Conservation (phyloP, 768 basidiomycete species). For the Kwoniella europaea region DNA sequence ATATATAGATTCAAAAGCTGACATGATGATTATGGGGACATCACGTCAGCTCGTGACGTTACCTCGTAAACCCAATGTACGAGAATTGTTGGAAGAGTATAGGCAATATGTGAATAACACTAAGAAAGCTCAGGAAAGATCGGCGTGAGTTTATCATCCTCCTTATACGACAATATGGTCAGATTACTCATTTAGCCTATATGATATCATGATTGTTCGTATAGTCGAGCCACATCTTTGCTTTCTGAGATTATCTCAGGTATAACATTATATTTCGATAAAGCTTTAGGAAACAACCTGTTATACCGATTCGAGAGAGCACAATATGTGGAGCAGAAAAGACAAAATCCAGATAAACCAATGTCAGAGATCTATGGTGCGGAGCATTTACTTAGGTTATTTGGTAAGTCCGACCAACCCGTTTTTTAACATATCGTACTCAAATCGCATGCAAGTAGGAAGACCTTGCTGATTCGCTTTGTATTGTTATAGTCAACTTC, state of each 20-base stretch:
- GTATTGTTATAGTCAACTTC: slow-evolving; percentile 70
- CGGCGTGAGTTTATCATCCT: slow-evolving; percentile 37
- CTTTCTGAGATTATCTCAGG: slow-evolving; percentile 83
- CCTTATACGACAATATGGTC: not conserved
- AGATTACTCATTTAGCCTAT: not conserved
- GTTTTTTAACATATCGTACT: not conserved
- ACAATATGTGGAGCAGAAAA: slow-evolving; percentile 82
- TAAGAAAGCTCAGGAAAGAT: slow-evolving; percentile 46
- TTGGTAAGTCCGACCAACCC: slow-evolving; percentile 68
- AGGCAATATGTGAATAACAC: slow-evolving; percentile 62
- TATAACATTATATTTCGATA: slow-evolving; percentile 89
- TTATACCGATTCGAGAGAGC: slow-evolving; percentile 94
- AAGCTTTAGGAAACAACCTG: slow-evolving; percentile 78
- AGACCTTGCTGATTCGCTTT: not conserved
- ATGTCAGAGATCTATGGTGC: slow-evolving; percentile 93
- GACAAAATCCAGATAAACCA: slow-evolving; percentile 73
- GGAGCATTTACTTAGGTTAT: slow-evolving; percentile 87
- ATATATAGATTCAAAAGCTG: not conserved
- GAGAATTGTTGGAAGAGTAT: slow-evolving; percentile 77
- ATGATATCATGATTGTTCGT: not conserved
- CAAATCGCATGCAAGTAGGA: no score
- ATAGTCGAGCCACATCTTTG: slow-evolving; percentile 70
- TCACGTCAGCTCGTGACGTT: slow-evolving; percentile 75
- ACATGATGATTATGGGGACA: not conserved
- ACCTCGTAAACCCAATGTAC: slow-evolving; percentile 78